Evolutionary conservation across 2,329 filamentous ascomycete species (phyloP), one percentile per base, ranked within the genome.

Genomic region (Talaromyces sp.): DNA sequence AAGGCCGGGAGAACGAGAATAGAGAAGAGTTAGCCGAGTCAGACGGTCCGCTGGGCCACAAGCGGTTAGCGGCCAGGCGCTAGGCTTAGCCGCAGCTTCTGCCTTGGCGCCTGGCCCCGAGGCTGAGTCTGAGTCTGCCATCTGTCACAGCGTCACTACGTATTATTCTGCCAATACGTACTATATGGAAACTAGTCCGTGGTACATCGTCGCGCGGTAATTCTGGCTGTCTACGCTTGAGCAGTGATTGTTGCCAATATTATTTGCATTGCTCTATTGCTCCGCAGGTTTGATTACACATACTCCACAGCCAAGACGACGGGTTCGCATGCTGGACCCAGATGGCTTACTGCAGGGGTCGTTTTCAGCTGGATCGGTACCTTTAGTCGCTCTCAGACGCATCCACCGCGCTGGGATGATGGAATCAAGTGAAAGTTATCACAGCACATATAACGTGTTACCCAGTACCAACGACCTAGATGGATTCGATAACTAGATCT

Each of bases 61-160:
- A 6, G 52, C 35, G 33, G 52, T 33, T 56, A 56, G 54, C 18
- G 37, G 11, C 18, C 33, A 39, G 18, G 33, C 54, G 33, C 54
- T 57, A 57, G 37, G 54, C 54, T 57, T 57, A 57, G 54, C 35
- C 54, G 54, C 54, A 56, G 54, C 21, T 40, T 21, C 25, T 56
- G 54, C 54, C 54, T 56, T 56, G 54, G 54, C 54, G 54, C 54
- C 54, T 56, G 54, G 54, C 54, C 33, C 44, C 35, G 54, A 57
- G 54, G 54, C 54, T 57, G 54, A 28, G 28, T 28, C 28, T 16
- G 33, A 56, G 54, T 56, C 54, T 23, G 54, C 54, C 54, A 37
- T 50, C 44, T 37, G n/a, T 11, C 50, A 33, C 31, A 21, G 14
- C 8, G 3, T 28, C 28, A 28, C 28, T 28, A 28, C 28, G 28